Evolutionary conservation across 139 green algal genomes (phyloP), one percentile per base, ranked within the genome.

Genomic region (Pseudopediastrum boryanum): DNA sequence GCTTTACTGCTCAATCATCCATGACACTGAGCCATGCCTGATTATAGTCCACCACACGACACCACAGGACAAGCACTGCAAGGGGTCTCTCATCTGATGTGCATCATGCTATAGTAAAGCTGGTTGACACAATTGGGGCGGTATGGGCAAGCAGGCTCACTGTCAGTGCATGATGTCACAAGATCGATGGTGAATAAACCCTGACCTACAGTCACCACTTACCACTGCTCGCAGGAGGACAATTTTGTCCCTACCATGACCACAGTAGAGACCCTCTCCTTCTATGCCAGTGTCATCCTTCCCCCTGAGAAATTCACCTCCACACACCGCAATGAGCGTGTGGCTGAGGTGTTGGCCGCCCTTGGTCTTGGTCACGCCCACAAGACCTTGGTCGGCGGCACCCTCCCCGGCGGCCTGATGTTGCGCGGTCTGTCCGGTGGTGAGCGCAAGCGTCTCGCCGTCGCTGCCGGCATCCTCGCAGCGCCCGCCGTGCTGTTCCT

Each of bases 381-480:
- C 44, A 48, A 69, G 25, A 81, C 61, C 7, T 65, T 90, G 78
- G 88, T 91, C 19, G 91, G 89, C 27, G 89, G 92, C 65, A 88
- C 83, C 2, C 50, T 92, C 4, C 88, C 95, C 6, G 94, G 94
- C 16, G 91, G 94, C 51, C 77, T 85, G 29, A 84, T 87, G 50
- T 80, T 92, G 33, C 78, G 89, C 0, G 93, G 93, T 10, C 78
- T 95, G 4, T 84, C 54, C 1, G 90, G 90, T n/a, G 94, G 94
- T 10, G 93, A 98, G 85, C 89, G 89, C 71, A 96, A 96, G 88
- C 86, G 94, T 0, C 90, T 98, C n/a, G 63, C 44, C 71, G 94
- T 97, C 41, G 93, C 83, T 10, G 83, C 77, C 35, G 93, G 95
- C 78, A 87, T 96, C 29, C 75, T 96, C 13, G 71, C 74, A 10